Base-by-base conservation (phyloP, 2,329 filamentous ascomycete species). In the Hymenotorrendiella dingleyae region DNA sequence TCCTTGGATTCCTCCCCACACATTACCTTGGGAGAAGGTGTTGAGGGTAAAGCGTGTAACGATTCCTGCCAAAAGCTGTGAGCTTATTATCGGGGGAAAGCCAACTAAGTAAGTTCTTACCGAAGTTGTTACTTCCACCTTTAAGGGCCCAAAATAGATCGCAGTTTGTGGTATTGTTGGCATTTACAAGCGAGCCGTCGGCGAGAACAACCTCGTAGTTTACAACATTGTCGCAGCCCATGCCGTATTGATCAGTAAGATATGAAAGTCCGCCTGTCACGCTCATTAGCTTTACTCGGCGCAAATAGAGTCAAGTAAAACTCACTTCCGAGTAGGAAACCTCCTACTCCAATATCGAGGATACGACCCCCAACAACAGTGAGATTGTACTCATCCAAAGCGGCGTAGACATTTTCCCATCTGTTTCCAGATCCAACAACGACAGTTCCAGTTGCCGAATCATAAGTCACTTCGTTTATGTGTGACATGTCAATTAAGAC, bases 1-100 rank as follows among this genome's bases (percentile, higher is more conserved):
- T n/a, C 61, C 36, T 3, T 63, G 58, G 6, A 52, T 52, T 3
- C 66, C 65, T n/a, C 65, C 65, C 62, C 64, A 68, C 9, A 67
- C 58, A 47, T 56, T 40, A 20, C 41, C 30, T 17, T 41, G 26
- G 14, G 49, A 45, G 17, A 47, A 62, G 0, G 60, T 54, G 37
- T 58, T 53, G 26, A 63, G 42, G 4, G 56, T 59, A 44, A 62
- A 64, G 35, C 55, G 49, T 6, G 62, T 63, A 7, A 63, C 56
- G 38, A 66, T 63, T 17, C 62, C 61, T 62, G 40, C 7, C 14
- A 8, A 14, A 32, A 19, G 23, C 7, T 42, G 12, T 44, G 29
- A 42, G 40, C 24, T 8, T 27, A n/a, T 8, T 8, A 12, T 4
- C 12, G 16, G 21, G 24, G 20, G 9, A 14, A 11, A 24, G 4